Percentiles rank a stretch among this genome's conserved stretches.
Evolutionary conservation across 306 rosid genomes (phyloP).

Genomic region (Chamaecrista fasciculata): DNA sequence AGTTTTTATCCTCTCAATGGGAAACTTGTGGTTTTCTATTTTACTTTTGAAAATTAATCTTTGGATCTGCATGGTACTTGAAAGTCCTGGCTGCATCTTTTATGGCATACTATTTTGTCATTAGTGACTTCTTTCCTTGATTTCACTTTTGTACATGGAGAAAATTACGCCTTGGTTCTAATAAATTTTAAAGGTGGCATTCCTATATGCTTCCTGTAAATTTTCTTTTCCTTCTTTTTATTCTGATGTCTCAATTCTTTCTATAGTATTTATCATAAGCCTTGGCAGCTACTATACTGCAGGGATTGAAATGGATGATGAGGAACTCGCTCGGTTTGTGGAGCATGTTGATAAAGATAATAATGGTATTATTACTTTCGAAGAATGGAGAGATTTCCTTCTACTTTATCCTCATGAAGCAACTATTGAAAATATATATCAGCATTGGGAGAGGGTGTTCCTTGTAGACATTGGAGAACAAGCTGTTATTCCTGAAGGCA

Average conservation of each 20-base stretch:
- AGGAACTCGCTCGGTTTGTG: conserved; percentile 53
- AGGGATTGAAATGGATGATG: conserved; percentile 55
- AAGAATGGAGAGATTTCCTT: conserved; percentile 65
- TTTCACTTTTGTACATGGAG: neutral
- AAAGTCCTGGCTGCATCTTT: conserved; percentile 2
- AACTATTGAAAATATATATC: conserved; percentile 54
- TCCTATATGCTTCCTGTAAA: conserved; percentile 14
- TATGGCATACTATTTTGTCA: conserved; percentile 17
- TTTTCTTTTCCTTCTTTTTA: neutral
- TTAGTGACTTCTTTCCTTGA: conserved; percentile 6
- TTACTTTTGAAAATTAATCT: conserved; percentile 12
- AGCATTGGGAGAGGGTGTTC: conserved; percentile 53
- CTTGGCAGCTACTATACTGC: conserved; percentile 32
- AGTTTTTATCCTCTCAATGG: neutral
- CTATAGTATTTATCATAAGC: conserved; percentile 31
- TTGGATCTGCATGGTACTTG: conserved; percentile 2
- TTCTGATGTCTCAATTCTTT: neutral
- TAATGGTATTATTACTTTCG: conserved; percentile 56
- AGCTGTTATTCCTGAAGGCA: conserved; percentile 61
- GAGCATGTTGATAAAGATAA: conserved; percentile 63
- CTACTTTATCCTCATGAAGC: conserved; percentile 62
- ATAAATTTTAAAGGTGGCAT: conserved; percentile 3
- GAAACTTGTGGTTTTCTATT: neutral
- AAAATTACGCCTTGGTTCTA: neutral
- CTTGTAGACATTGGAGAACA: conserved; percentile 59